phyloP scores from a whole-genome alignment of 495 filamentous ascomycete genomes.

The Neurospora sp. region DNA sequence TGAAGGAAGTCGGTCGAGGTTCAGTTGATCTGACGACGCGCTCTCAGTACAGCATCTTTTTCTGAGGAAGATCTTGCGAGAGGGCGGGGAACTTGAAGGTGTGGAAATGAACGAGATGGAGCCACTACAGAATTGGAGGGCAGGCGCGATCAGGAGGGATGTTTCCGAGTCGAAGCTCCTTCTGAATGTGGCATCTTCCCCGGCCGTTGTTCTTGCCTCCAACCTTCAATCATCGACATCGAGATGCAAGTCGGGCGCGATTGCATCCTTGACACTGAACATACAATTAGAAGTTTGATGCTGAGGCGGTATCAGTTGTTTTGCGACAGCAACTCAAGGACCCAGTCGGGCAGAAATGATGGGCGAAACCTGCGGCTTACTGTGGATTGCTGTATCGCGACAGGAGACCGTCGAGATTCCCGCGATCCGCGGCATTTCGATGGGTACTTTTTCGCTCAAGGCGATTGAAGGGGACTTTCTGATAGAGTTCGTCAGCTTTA shows the following conservation, averaged over 20 bases:
- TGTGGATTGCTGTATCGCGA: no score
- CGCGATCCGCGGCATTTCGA: no score
- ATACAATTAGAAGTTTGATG: no score
- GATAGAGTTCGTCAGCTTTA: not conserved
- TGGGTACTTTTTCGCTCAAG: no score
- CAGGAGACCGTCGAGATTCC: no score
- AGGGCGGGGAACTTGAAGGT: not conserved
- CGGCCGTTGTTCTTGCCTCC: not conserved
- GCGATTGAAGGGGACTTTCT: no score
- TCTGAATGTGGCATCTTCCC: not conserved
- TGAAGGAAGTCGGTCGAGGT: not conserved
- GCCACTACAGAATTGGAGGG: not conserved
- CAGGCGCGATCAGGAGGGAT: not conserved
- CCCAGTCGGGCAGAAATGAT: no score
- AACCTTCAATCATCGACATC: not conserved
- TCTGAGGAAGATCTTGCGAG: not conserved
- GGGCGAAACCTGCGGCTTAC: no score
- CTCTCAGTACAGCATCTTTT: not conserved
- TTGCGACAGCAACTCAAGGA: no score
- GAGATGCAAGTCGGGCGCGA: not conserved
- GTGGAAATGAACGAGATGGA: not conserved
- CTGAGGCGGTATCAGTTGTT: no score
- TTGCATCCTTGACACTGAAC: not conserved
- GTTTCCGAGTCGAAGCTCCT: not conserved
- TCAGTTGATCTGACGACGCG: not conserved